A percentile compares a stretch with the other conserved stretches of the same genome.
Conservation (phyloP, 2,329 filamentous ascomycete species). For the Alternaria sp. region DNA sequence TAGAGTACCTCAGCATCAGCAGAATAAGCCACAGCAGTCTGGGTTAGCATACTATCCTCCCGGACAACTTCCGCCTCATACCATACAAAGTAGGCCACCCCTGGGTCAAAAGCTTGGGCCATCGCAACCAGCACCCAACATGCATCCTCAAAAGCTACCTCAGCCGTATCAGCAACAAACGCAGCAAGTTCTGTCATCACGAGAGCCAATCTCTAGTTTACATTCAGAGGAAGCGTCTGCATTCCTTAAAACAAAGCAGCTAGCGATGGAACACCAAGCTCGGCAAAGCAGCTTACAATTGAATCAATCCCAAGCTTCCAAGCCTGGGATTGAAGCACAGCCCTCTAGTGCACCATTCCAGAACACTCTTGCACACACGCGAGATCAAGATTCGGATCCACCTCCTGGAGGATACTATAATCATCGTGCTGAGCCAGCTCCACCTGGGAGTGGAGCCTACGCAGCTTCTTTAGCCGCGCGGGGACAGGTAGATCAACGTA, state of each 20-base stretch:
- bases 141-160: constrained; percentile 17
- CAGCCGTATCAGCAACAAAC: constrained; percentile 16
- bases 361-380: constrained; percentile 8
- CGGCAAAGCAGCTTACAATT: constrained; percentile 9
- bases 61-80: constrained; percentile 17
- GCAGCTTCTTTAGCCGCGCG: constrained; percentile 19
- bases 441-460: constrained; percentile 23
- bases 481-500: constrained; percentile 18
- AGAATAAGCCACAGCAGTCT: constrained; percentile 24
- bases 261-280: constrained; percentile 30
- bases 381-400: constrained; percentile 15
- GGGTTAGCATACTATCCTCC: constrained; percentile 23
- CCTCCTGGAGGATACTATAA: constrained; percentile 35
- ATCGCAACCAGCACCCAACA: constrained; percentile 19
- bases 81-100: constrained; percentile 26
- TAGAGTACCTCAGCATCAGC: constrained; percentile 27
- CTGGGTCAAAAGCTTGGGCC: constrained; percentile 17
- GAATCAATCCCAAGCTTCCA: constrained; percentile 10
- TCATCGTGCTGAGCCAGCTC: constrained; percentile 18
- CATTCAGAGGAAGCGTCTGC: constrained; percentile 27
- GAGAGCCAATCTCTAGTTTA: constrained; percentile 7
- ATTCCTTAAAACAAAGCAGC: constrained; percentile 29
- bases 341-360: constrained; percentile 4
- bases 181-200: constrained; percentile 10
- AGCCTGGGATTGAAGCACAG: constrained; percentile 4